These are phyloP conservation scores for Rhizopus stolonifer DNA, from an alignment of 371 early-diverging fungal genomes.

Conservation along the genomic window DNA sequence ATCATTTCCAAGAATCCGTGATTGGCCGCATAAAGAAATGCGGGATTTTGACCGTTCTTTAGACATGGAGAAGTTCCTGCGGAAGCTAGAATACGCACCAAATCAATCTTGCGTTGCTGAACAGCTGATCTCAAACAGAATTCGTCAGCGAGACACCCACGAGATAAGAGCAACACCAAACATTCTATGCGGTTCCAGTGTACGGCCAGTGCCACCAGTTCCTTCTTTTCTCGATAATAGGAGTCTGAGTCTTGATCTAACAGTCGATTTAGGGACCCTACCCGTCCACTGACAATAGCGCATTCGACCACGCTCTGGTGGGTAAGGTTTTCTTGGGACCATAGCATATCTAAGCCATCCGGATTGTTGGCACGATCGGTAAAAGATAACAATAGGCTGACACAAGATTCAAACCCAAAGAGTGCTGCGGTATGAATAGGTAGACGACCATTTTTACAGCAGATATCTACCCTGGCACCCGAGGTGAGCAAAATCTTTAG, in stretches of 20 bases:
- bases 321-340: constrained; percentile 7
- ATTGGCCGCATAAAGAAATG: constrained; percentile 41
- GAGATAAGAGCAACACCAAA: constrained; percentile 25
- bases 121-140: constrained; percentile 42
- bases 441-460: constrained; percentile 21
- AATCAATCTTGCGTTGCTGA: constrained; percentile 47
- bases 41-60: constrained; percentile 31
- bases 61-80: constrained; percentile 30
- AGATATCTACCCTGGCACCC: constrained; percentile 33
- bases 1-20: constrained; percentile 48
- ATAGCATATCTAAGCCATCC: constrained; percentile 8
- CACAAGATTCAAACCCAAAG: constrained; percentile 25
- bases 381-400: constrained; percentile 13
- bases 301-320: constrained; percentile 20
- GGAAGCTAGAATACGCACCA: constrained; percentile 30
- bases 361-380: constrained; percentile 15
- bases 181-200: constrained; percentile 41
- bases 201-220: constrained; percentile 23
- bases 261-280: too few species aligned
- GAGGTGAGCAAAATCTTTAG: constrained; percentile 22
- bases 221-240: too few species aligned
- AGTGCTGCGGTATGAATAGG: constrained; percentile 34
- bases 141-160: background rate
- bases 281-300: constrained; percentile 33
- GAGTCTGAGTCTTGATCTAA: constrained; percentile 2